phyloP scores from a whole-genome alignment of 2,329 filamentous ascomycete genomes.

The Sporothrix brunneoviolacea region DNA sequence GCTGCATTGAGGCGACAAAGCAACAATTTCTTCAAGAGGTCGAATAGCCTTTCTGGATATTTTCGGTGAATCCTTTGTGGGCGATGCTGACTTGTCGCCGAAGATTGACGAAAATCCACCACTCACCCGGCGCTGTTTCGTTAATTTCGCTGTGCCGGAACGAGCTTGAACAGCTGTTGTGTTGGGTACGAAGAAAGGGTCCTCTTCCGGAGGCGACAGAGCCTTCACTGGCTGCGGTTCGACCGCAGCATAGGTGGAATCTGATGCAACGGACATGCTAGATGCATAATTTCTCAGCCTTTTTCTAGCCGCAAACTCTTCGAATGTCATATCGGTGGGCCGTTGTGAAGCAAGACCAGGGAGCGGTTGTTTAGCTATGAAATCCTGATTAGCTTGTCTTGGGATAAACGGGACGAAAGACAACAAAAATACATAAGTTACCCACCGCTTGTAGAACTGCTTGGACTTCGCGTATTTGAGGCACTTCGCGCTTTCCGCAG shows the following conservation, averaged over 20 bases:
- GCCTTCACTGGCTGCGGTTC: conserved; percentile 9
- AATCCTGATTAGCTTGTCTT: too few relatives aligned
- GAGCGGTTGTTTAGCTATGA: neutral
- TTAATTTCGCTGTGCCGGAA: conserved; percentile 1
- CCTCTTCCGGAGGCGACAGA: conserved; percentile 5
- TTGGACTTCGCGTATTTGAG: conserved; percentile 2
- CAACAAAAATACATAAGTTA: neutral
- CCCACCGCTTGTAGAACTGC: neutral
- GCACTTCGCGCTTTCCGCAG: conserved; percentile 16
- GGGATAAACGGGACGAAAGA: too few relatives aligned
- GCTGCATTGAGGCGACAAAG: neutral
- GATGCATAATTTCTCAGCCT: conserved; percentile 8
- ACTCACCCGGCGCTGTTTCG: conserved; percentile 10
- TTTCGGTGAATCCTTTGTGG: conserved; percentile 2
- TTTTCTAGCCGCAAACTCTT: conserved; percentile 12
- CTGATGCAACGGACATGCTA: conserved; percentile 10
- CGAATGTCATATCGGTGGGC: conserved; percentile 11
- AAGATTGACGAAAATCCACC: conserved; percentile 12
- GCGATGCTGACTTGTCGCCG: conserved; percentile 5
- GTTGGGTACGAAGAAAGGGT: conserved; percentile 3
- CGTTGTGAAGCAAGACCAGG: neutral
- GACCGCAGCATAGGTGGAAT: conserved; percentile 5
- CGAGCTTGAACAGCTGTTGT: neutral
- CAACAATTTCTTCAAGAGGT: neutral
- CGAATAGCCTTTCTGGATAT: conserved; percentile 10